Base-by-base conservation (phyloP, 2,329 filamentous ascomycete species). In the Fusarium sp. region DNA sequence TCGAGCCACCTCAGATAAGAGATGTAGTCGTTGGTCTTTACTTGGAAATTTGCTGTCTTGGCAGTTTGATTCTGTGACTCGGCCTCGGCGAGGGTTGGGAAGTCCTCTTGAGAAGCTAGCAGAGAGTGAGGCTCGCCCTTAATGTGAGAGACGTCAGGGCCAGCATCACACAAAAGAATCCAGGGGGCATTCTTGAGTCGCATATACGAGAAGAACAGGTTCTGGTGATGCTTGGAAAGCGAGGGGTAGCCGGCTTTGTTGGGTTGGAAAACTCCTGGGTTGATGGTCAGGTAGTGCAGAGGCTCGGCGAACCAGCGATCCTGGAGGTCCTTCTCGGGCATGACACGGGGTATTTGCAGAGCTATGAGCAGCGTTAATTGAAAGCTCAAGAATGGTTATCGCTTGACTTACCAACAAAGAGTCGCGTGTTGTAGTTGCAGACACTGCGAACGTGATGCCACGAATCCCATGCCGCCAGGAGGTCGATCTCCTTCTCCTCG, bases 361-460 rank as follows among this genome's bases (percentile, higher is more conserved):
- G 85, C 87, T 89, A 46, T 14, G 16, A 6, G 14, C 29, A n/a
- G 18, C 16, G 18, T 65, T 54, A 44, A 14, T 5, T 13, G 10
- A 25, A 6, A 9, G 6, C n/a, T 3, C 3, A 3, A 8, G 13
- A 49, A 6, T 42, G 29, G 2, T 0, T 20, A 8, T 14, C 6
- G 11, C 51, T 57, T 10, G 50, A 77, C 93, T 83, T 90, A 97
- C 95, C 92, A 79, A 97, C 88, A 75, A 89, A 91, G 36, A 99
- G 84, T 77, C 93, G 88, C 61, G 86, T 81, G 79, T 90, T 91
- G 80, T 99, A 98, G 81, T 90, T 91, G 86, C 93, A 97, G 62
- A 93, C 84, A 58, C 90, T 90, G 58, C 96, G 87, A 74, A 99
- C 91, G 20, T 90, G 85, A 78, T 99, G 91, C 96, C 96, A 99